Conservation (phyloP, 1,284 basidiomycete species). For the Ganoderma meredithae region DNA sequence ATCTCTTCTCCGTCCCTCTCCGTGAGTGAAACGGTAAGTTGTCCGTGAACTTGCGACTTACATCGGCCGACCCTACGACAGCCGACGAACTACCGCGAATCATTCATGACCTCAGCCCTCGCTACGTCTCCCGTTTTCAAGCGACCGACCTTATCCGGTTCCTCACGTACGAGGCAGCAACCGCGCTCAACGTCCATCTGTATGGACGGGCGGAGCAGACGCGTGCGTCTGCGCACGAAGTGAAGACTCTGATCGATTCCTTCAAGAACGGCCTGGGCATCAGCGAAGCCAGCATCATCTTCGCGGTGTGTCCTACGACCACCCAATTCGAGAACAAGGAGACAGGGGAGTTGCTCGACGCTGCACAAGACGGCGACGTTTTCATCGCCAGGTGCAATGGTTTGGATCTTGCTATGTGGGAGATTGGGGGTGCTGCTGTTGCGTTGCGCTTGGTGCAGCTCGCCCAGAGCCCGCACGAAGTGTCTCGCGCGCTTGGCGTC, state of each 20-base stretch:
- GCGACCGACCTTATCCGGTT: constrained; percentile 66
- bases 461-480: constrained; percentile 78
- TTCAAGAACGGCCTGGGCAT: constrained; percentile 62
- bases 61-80: constrained; percentile 33
- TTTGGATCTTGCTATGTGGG: constrained; percentile 83
- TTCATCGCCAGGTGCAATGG: constrained; percentile 65
- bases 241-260: constrained; percentile 55
- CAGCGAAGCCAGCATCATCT: constrained; percentile 55
- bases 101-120: constrained; percentile 78
- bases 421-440: constrained; percentile 84
- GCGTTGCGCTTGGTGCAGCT: constrained; percentile 81
- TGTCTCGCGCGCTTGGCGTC: constrained; percentile 77
- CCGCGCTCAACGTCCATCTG: constrained; percentile 77
- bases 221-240: constrained; percentile 37
- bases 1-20: constrained; percentile 66
- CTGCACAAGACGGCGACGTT: constrained; percentile 63
- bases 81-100: constrained; percentile 73
- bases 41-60: constrained; percentile 3
- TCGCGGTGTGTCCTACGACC: constrained; percentile 53
- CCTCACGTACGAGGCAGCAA: constrained; percentile 80
- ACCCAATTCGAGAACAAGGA: constrained; percentile 27
- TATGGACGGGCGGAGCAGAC: constrained; percentile 40
- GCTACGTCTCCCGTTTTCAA: constrained; percentile 78
- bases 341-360: constrained; percentile 31
- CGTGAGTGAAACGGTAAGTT: constrained; percentile 47